Conservation (phyloP, 2,329 filamentous ascomycete genomes). For the Fusarium brachygibbosum region DNA sequence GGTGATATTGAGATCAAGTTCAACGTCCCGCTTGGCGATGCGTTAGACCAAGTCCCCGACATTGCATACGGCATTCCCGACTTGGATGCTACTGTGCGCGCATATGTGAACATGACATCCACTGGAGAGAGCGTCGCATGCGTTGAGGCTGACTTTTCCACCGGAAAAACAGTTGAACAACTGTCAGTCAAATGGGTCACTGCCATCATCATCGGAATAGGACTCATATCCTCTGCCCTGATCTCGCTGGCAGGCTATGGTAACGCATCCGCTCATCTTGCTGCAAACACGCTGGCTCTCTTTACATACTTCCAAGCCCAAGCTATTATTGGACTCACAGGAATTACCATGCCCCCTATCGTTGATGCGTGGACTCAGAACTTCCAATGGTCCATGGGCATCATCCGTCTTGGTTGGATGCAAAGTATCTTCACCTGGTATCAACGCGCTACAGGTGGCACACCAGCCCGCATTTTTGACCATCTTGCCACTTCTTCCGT, state of each 20-base stretch:
- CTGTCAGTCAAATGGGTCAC: conserved; percentile 90
- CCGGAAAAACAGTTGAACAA: conserved; percentile 91
- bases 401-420: conserved; percentile 86
- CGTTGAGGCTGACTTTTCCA: conserved; percentile 87
- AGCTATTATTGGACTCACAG: conserved; percentile 88
- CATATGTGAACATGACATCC: conserved; percentile 80
- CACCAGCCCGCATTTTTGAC: conserved; percentile 81
- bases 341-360: conserved; percentile 85
- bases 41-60: conserved; percentile 76
- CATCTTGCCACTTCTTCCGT: conserved; percentile 81
- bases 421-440: conserved; percentile 95
- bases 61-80: conserved; percentile 93
- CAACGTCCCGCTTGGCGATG: conserved; percentile 71
- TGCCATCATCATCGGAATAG: conserved; percentile 86
- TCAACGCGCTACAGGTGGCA: conserved; percentile 91
- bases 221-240: conserved; percentile 85
- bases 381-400: conserved; percentile 98
- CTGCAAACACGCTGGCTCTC: conserved; percentile 90
- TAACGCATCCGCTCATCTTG: conserved; percentile 94
- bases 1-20: conserved; percentile 82
- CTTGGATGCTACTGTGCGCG: conserved; percentile 85
- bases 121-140: conserved; percentile 79
- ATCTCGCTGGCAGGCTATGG: conserved; percentile 91
- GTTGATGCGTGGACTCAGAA: conserved; percentile 95
- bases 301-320: conserved; percentile 95